Conservation (phyloP, 768 basidiomycete species). For the Lentinula sp. region DNA sequence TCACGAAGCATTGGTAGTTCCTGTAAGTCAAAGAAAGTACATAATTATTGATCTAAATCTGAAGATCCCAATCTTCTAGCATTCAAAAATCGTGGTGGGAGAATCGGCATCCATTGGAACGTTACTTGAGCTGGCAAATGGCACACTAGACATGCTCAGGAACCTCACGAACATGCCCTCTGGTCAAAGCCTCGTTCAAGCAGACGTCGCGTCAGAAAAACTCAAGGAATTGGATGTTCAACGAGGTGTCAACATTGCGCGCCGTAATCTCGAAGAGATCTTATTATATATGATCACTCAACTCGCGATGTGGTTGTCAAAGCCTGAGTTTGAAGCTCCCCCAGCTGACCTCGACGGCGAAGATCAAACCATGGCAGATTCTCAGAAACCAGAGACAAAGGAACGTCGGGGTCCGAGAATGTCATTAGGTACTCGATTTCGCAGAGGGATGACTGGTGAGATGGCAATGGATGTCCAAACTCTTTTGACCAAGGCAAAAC, state of each 20-base stretch:
- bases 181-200: conserved; percentile 40
- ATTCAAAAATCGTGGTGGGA: conserved; percentile 76
- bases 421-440: conserved; percentile 56
- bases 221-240: conserved; percentile 43
- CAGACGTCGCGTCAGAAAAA: conserved; percentile 10
- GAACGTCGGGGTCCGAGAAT: conserved; percentile 39
- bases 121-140: conserved; percentile 77
- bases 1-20: conserved; percentile 62
- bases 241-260: conserved; percentile 49
- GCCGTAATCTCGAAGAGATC: conserved; percentile 61
- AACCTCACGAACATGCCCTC: conserved; percentile 59
- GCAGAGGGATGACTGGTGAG: conserved; percentile 77
- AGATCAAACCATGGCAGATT: conserved; percentile 33
- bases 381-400: conserved; percentile 20
- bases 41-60: background rate
- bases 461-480: conserved; percentile 68
- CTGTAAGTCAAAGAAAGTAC: conserved; percentile 40
- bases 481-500: conserved; percentile 58
- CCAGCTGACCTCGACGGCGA: conserved; percentile 38
- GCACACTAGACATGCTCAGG: conserved; percentile 67
- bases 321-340: conserved; percentile 56
- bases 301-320: conserved; percentile 72
- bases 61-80: conserved; percentile 35
- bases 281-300: conserved; percentile 72
- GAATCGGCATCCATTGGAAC: conserved; percentile 86